Percentiles rank a stretch among this genome's conserved stretches.
Conservation (phyloP, 1,284 basidiomycete species). For the Cronartium quercuum region DNA sequence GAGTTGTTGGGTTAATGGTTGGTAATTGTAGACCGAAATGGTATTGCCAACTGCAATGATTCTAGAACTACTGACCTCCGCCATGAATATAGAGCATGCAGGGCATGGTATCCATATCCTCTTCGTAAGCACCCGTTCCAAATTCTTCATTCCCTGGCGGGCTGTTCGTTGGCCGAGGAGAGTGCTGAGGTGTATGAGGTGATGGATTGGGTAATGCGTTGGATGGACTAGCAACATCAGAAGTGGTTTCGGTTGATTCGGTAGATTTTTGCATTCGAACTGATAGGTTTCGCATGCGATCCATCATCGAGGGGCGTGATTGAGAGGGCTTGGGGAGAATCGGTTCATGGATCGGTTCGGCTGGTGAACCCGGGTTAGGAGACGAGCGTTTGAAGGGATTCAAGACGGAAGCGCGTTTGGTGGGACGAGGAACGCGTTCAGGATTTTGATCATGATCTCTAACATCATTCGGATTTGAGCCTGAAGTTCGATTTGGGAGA, state of each 20-base stretch:
- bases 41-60: too few relatives aligned
- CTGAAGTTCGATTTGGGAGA: neutral
- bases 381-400: neutral
- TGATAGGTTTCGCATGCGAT: neutral
- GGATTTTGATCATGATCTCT: neutral
- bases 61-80: constrained; percentile 13
- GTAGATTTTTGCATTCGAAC: neutral
- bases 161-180: neutral
- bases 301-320: too few relatives aligned
- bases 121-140: constrained; percentile 17
- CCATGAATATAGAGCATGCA: constrained; percentile 39
- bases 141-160: neutral
- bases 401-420: neutral
- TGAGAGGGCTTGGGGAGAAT: neutral
- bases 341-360: neutral
- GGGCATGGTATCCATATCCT: constrained; percentile 35
- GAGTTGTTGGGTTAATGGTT: neutral
- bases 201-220: neutral
- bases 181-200: neutral
- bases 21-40: too few relatives aligned
- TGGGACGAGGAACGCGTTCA: neutral
- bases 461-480: neutral
- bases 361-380: neutral
- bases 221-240: too few relatives aligned
- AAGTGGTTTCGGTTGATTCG: neutral